Conservation (phyloP, 208 protist species). For the Leishmania amazonensis region DNA sequence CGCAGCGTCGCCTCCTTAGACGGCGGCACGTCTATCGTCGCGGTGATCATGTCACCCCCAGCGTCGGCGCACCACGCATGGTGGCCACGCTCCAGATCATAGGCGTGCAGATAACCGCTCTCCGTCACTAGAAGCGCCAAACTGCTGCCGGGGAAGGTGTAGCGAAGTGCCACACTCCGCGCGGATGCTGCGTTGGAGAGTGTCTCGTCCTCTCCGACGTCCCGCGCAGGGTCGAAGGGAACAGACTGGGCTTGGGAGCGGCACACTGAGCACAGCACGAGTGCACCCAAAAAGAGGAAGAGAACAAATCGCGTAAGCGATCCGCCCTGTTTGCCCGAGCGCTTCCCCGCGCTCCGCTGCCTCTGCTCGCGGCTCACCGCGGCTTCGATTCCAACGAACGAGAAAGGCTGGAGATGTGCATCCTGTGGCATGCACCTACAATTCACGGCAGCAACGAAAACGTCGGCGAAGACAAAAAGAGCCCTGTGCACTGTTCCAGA, state of each 20-base stretch:
- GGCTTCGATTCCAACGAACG: not conserved
- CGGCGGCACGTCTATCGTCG: constrained; percentile 30
- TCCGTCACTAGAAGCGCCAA: constrained; percentile 54
- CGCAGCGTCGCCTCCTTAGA: constrained; percentile 18
- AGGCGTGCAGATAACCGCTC: constrained; percentile 50
- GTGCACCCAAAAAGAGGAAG: not conserved
- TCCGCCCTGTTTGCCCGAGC: not conserved
- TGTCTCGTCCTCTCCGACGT: not conserved
- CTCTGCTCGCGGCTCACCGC: not conserved
- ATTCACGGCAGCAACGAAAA: not conserved
- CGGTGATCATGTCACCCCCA: constrained; percentile 32
- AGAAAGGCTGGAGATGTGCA: constrained; percentile 2
- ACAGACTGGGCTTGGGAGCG: not conserved
- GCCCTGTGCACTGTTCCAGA: not conserved
- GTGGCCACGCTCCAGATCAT: constrained; percentile 35
- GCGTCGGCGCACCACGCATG: constrained; percentile 43
- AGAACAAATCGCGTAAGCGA: not conserved
- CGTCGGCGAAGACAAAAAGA: not conserved
- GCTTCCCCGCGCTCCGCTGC: not conserved
- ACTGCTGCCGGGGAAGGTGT: constrained; percentile 36
- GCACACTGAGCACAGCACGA: not conserved
- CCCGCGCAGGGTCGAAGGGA: not conserved
- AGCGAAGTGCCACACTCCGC: constrained; percentile 35
- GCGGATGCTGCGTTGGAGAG: not conserved
- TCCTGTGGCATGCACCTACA: constrained; percentile 3